Percentiles rank a stretch among this genome's conserved stretches.
Conservation (phyloP, 2,329 filamentous ascomycete species). For the Periconia macrospinosa region DNA sequence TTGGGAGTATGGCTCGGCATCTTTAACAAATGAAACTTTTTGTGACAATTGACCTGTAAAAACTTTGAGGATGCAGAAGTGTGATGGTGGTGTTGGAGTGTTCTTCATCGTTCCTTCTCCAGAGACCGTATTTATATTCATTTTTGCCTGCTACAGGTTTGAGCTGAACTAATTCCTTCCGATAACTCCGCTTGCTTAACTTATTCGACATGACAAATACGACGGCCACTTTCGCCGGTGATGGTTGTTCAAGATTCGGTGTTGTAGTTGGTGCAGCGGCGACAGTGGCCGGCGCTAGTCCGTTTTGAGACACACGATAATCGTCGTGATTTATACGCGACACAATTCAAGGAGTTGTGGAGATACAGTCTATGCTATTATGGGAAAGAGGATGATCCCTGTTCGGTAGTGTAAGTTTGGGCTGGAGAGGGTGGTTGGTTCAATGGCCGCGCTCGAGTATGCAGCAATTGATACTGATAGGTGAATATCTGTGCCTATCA, state of each 20-base stretch:
- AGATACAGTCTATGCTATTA: too few relatives aligned
- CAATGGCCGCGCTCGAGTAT: too few relatives aligned
- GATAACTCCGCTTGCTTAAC: background rate
- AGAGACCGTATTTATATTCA: background rate
- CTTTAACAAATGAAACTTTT: background rate
- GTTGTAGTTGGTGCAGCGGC: background rate
- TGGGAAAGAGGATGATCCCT: too few relatives aligned
- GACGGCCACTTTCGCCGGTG: background rate
- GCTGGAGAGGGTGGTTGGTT: too few relatives aligned
- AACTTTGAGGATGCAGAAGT: background rate
- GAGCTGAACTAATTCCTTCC: background rate
- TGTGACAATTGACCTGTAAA: background rate
- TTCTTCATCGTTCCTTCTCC: background rate
- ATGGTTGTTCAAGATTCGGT: background rate
- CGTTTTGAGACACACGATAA: background rate
- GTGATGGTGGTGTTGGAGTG: background rate
- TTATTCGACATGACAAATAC: background rate
- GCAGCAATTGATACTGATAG: too few relatives aligned
- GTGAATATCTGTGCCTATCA: too few relatives aligned
- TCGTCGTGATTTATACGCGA: too few relatives aligned
- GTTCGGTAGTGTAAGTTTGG: too few relatives aligned
- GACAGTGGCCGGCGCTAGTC: background rate
- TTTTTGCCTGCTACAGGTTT: background rate
- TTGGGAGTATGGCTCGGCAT: slow-evolving; percentile 1
- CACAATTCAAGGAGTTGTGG: too few relatives aligned